Conservation (phyloP, 2,329 filamentous ascomycete species). For the Ramichloridium luteum region DNA sequence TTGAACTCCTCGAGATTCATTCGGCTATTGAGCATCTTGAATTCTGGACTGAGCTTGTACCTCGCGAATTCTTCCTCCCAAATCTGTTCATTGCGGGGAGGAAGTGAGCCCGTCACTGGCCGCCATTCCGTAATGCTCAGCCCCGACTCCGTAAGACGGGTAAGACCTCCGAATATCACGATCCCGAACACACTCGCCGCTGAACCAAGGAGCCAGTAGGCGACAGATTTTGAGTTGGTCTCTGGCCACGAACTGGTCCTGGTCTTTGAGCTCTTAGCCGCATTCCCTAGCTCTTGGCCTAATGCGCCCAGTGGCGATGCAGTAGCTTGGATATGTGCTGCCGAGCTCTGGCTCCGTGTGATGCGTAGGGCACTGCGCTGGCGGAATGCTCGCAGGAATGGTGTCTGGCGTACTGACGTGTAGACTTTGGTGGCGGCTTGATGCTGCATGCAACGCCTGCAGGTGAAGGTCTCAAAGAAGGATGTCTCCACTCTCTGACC, state of each 20-base stretch:
- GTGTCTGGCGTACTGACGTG: slow-evolving; percentile 21
- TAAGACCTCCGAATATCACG: slow-evolving; percentile 87
- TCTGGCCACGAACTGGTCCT: slow-evolving; percentile 16
- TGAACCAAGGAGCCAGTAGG: slow-evolving; percentile 85
- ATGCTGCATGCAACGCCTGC: slow-evolving; percentile 23
- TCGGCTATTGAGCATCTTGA: slow-evolving; percentile 76
- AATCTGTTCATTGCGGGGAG: slow-evolving; percentile 62
- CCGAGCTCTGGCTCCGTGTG: slow-evolving; percentile 13
- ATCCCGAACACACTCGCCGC: slow-evolving; percentile 93
- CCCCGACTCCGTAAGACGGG: slow-evolving; percentile 87
- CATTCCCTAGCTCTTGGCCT: slow-evolving; percentile 18
- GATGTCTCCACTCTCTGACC: slow-evolving; percentile 11
- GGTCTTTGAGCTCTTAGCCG: slow-evolving; percentile 5
- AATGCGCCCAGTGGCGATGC: slow-evolving; percentile 23
- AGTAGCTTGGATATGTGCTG: slow-evolving; percentile 2
- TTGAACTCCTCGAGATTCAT: slow-evolving; percentile 95
- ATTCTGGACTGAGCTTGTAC: slow-evolving; percentile 88
- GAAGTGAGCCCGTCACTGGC: slow-evolving; percentile 83
- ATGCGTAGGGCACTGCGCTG: slow-evolving; percentile 1
- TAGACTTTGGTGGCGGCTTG: slow-evolving; percentile 11
- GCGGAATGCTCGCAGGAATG: slow-evolving; percentile 25
- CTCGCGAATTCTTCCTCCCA: slow-evolving; percentile 92
- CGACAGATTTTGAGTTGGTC: slow-evolving; percentile 59
- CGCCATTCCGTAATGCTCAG: slow-evolving; percentile 98
- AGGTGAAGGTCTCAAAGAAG: slow-evolving; percentile 18